Evolutionary conservation across 1,284 basidiomycete species (phyloP).

Genomic region (Lignosus rhinocerotis): DNA sequence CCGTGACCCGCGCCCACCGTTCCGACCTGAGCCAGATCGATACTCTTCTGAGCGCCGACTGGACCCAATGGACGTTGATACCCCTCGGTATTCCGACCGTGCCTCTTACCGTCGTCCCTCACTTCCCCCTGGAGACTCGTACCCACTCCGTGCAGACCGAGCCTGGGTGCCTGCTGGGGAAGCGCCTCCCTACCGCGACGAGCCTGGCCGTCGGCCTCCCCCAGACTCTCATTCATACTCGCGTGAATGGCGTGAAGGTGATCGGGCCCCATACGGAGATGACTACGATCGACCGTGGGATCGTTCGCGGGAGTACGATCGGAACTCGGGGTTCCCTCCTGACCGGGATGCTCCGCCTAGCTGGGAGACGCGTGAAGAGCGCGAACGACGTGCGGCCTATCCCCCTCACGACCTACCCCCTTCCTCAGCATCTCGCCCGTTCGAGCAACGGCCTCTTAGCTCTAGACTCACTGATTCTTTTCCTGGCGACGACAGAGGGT

Average conservation of each 20-base stretch:
- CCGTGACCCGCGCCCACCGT: conserved; percentile 20
- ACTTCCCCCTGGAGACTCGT: conserved; percentile 23
- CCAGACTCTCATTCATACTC: conserved; percentile 22
- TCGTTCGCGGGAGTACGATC: conserved; percentile 25
- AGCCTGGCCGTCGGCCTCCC: conserved; percentile 14
- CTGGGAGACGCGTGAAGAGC: conserved; percentile 36
- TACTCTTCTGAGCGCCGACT: conserved; percentile 25
- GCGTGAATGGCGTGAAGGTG: conserved; percentile 32
- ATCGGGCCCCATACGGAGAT: conserved; percentile 22
- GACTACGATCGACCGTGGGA: conserved; percentile 29
- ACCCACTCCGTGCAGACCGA: conserved; percentile 23
- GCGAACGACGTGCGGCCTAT: conserved; percentile 30
- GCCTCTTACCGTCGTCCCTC: conserved; percentile 27
- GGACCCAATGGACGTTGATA: conserved; percentile 31
- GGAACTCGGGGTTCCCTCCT: conserved; percentile 4
- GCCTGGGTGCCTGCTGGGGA: conserved; percentile 29
- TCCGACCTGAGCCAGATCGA: conserved; percentile 25
- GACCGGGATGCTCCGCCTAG: conserved; percentile 28
- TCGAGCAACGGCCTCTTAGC: conserved; percentile 32
- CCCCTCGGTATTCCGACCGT: conserved; percentile 23
- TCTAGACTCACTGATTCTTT: conserved; percentile 32
- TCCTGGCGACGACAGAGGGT: conserved; percentile 20
- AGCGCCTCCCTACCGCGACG: conserved; percentile 18
- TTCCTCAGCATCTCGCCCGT: conserved; percentile 21
- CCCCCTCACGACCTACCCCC: conserved; percentile 17